phyloP scores from a whole-genome alignment of 768 basidiomycete genomes.

The Lyophyllum semitale region DNA sequence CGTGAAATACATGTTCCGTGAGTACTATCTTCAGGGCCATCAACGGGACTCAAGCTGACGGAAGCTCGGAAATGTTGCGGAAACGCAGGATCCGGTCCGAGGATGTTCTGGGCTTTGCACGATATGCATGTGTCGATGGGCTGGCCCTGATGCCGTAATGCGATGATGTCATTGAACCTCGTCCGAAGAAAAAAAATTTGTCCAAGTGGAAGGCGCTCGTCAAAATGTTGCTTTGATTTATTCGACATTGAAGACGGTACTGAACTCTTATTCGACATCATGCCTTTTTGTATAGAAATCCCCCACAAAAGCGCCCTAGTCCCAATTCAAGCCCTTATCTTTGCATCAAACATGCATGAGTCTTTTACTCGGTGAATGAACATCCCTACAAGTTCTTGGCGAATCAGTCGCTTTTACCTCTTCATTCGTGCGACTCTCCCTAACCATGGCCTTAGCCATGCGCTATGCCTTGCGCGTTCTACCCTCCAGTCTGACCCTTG shows the following conservation, averaged over 20 bases:
- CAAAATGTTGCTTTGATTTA: slow-evolving; percentile 4
- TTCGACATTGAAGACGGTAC: slow-evolving; percentile 7
- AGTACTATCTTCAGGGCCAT: slow-evolving; percentile 26
- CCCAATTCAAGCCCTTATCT: slow-evolving; percentile 13
- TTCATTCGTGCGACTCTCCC: slow-evolving; percentile 23
- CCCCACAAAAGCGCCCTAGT: background rate
- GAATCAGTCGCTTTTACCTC: slow-evolving; percentile 21
- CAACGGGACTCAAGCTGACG: slow-evolving; percentile 1
- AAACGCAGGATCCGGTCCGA: slow-evolving; percentile 42
- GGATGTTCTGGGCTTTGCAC: slow-evolving; percentile 54
- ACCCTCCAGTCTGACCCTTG: slow-evolving; percentile 11
- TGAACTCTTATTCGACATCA: background rate
- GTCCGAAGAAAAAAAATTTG: slow-evolving; percentile 49
- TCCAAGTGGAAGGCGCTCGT: slow-evolving; percentile 13
- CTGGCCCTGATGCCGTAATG: slow-evolving; percentile 53
- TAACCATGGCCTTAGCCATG: slow-evolving; percentile 32
- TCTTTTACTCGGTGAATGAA: slow-evolving; percentile 58
- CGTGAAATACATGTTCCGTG: slow-evolving; percentile 44
- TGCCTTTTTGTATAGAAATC: background rate
- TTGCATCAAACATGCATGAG: slow-evolving; percentile 10
- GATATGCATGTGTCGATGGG: slow-evolving; percentile 56
- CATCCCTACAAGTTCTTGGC: slow-evolving; percentile 44
- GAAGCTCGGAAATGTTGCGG: slow-evolving; percentile 23
- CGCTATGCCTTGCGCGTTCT: slow-evolving; percentile 26
- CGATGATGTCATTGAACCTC: slow-evolving; percentile 35